Conservation (phyloP, 140 eudicot species). For the Erigeron philadelphicus region DNA sequence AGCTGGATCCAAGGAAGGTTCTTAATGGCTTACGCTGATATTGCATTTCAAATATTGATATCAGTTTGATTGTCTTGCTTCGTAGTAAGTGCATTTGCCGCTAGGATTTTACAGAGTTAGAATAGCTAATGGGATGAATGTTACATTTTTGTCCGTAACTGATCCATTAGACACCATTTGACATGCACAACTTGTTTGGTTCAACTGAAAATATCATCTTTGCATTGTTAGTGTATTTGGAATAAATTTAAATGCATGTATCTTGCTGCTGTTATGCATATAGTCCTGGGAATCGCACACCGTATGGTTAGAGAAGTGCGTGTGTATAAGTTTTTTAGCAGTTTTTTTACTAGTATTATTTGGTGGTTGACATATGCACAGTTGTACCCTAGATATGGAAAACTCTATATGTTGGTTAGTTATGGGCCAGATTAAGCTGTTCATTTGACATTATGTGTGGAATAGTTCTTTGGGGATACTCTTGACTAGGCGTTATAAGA, state of each 20-base stretch:
- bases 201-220: not conserved
- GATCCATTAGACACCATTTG: conserved; percentile 1
- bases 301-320: no score
- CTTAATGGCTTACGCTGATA: conserved; percentile 42
- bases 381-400: no score
- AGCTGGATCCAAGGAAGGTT: conserved; percentile 70
- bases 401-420: no score
- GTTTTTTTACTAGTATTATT: no score
- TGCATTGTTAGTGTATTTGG: not conserved
- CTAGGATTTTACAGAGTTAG: conserved; percentile 9
- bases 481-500: no score
- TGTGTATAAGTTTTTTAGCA: no score
- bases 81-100: not conserved
- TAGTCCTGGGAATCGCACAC: no score
- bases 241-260: not conserved
- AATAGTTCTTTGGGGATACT: no score
- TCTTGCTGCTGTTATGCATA: no score
- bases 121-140: conserved; percentile 13
- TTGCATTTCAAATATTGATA: not conserved
- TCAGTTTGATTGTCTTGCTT: conserved; percentile 5
- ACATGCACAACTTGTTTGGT: conserved; percentile 6
- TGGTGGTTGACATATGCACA: no score
- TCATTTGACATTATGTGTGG: no score
- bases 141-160: conserved; percentile 25
- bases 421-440: no score